Evolutionary conservation across 1,139 yeast species (phyloP).

Genomic region (Hansenula anomala): DNA sequence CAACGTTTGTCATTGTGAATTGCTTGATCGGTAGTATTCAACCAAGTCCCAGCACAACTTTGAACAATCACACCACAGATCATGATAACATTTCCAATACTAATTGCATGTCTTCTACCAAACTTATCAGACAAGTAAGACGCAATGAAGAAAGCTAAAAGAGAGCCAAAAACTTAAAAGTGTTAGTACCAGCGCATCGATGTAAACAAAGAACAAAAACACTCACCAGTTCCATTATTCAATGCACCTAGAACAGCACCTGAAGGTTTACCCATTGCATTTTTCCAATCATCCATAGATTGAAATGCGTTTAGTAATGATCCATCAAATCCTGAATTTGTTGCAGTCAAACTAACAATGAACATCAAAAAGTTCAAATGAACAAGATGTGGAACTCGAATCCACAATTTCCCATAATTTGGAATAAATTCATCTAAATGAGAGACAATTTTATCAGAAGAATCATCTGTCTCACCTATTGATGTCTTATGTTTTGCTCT

Average conservation of each 20-base stretch:
- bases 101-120: slow-evolving; percentile 42
- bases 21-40: slow-evolving; percentile 9
- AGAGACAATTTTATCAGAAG: slow-evolving; percentile 3
- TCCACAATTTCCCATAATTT: slow-evolving; percentile 28
- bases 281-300: slow-evolving; percentile 32
- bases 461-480: no score
- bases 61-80: slow-evolving; percentile 43
- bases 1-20: slow-evolving; percentile 18
- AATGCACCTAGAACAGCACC: slow-evolving; percentile 42
- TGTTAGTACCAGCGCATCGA: no score
- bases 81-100: slow-evolving; percentile 35
- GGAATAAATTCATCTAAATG: slow-evolving; percentile 20
- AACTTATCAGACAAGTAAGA: slow-evolving; percentile 34
- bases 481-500: not conserved
- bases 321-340: slow-evolving; percentile 49
- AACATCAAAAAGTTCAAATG: slow-evolving; percentile 32
- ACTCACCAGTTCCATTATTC: slow-evolving; percentile 44
- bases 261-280: slow-evolving; percentile 34
- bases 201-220: no score
- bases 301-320: slow-evolving; percentile 49
- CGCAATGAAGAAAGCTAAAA: slow-evolving; percentile 18
- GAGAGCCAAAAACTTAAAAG: slow-evolving; percentile 43
- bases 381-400: slow-evolving; percentile 31
- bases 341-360: slow-evolving; percentile 38
- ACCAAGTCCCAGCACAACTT: slow-evolving; percentile 30